Evolutionary conservation across 257 asterid species (phyloP), one percentile per base, ranked within the genome.

Genomic region (Capsicum pubescens): DNA sequence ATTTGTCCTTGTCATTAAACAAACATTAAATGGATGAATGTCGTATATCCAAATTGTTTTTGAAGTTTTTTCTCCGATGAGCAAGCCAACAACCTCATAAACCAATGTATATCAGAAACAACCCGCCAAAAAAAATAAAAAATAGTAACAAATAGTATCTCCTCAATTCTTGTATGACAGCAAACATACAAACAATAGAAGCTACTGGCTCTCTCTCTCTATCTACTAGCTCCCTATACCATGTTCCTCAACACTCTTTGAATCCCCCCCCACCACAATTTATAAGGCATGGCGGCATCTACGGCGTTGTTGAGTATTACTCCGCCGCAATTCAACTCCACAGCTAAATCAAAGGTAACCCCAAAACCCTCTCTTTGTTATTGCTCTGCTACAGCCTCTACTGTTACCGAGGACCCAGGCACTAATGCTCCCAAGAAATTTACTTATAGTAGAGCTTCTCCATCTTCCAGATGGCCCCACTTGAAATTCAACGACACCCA

Each of bases 401-500:
- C 89, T 42, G 70, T 44, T 35, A 86, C 82, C 4, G 93, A 69
- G 42, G 78, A 93, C 71, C 91, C 88, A 84, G 94, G 85, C 85
- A 83, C 84, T 26, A 26, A 2, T 86, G 64, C 90, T 17, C 56
- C 82, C 7, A 91, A 88, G 68, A 92, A 92, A 84, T 96, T 96
- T 64, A 92, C 91, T 59, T 96, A 96, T 81, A 90, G 93, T 21
- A 92, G 97, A 91, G 98, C 99, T 79, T 92, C 94, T 52, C 98
- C 99, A 3, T 88, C 97, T 16, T 91, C 91, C 17, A 94, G 99
- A 88, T 96, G 98, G 98, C 98, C 99, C 72, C 97, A 94, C 92
- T 89, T 93, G 88, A 92, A 90, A 86, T 90, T 92, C 84, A 66
- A 59, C 0, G 97, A 91, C 35, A 84, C 86, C 78, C 90, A 83